Evolutionary conservation across 495 filamentous ascomycete species (phyloP).

Genomic region (Poronia punctata): DNA sequence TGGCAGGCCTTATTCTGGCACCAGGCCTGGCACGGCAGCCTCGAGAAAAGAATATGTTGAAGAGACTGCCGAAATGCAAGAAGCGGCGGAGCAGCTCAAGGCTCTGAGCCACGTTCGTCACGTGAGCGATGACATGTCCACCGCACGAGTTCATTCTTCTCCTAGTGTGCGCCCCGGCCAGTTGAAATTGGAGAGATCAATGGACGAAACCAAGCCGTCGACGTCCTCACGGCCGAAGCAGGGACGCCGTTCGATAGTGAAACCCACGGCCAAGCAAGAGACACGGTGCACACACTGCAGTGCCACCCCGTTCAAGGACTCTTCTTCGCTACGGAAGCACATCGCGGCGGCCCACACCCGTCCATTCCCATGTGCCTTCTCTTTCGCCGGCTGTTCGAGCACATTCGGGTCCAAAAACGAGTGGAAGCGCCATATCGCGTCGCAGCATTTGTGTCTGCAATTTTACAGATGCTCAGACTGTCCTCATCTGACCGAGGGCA

Average conservation of each 20-base stretch:
- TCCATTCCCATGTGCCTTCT: constrained; percentile 79
- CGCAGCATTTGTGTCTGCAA: constrained; percentile 77
- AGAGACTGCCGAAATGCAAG: constrained; percentile 52
- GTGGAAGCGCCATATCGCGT: constrained; percentile 87
- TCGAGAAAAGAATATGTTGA: constrained; percentile 43
- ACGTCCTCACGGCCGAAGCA: constrained; percentile 37
- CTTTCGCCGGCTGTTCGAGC: constrained; percentile 73
- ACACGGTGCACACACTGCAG: constrained; percentile 48
- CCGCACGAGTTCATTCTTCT: constrained; percentile 13
- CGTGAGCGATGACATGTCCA: constrained; percentile 34
- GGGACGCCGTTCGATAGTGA: constrained; percentile 40
- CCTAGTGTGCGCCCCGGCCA: constrained; percentile 9
- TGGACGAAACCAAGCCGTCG: constrained; percentile 32
- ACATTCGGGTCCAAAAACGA: constrained; percentile 93
- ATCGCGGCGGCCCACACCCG: constrained; percentile 56
- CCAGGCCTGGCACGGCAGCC: constrained; percentile 15
- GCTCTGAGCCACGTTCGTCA: constrained; percentile 50
- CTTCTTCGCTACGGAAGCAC: constrained; percentile 51
- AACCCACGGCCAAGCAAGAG: constrained; percentile 46
- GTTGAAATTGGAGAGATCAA: constrained; percentile 31
- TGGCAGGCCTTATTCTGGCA: constrained; percentile 14
- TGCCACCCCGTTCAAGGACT: constrained; percentile 52
- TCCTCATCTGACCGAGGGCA: constrained; percentile 52
- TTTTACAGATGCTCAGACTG: constrained; percentile 80
- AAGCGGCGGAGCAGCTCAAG: constrained; percentile 52